These are phyloP conservation scores for Pythium utonaiense DNA, from an alignment of 352 stramenopile genomes.

Conservation along the genomic window DNA sequence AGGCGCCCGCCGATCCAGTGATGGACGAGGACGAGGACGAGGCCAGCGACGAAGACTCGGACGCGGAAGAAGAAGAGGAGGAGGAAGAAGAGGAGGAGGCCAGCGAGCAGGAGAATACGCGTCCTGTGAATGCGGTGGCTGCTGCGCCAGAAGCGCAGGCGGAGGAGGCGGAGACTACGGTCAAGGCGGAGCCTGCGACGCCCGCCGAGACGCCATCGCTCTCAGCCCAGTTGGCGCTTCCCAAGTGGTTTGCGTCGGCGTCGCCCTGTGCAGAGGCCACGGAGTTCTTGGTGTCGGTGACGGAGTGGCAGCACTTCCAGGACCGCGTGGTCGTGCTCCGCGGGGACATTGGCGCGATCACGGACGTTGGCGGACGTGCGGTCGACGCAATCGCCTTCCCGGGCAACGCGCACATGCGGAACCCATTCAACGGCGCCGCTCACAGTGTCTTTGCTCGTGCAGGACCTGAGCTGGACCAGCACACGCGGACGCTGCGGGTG, in stretches of 20 bases:
- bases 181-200: not conserved
- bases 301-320: conserved; percentile 40
- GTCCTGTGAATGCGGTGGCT: not conserved
- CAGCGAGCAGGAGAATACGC: not conserved
- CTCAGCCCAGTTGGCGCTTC: not conserved
- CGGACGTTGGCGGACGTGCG: conserved; percentile 25
- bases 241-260: conserved; percentile 6
- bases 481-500: conserved; percentile 29
- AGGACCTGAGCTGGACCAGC: conserved; percentile 25
- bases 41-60: not conserved
- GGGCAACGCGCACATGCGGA: conserved; percentile 35
- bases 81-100: conserved; percentile 16
- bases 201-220: not conserved
- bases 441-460: conserved; percentile 43
- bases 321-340: conserved; percentile 30
- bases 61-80: conserved; percentile 24
- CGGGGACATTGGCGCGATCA: conserved; percentile 41
- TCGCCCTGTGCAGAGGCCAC: conserved; percentile 24
- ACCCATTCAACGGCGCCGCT: conserved; percentile 39
- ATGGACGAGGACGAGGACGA: conserved; percentile 3
- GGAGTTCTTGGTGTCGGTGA: conserved; percentile 30
- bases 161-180: not conserved
- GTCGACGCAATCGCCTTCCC: conserved; percentile 52
- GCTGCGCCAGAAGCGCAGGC: not conserved
- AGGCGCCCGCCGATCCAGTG: not conserved